These are phyloP conservation scores for Pterothamnion heteromorphum DNA, from an alignment of 31 red algal species.

Conservation along the genomic window DNA sequence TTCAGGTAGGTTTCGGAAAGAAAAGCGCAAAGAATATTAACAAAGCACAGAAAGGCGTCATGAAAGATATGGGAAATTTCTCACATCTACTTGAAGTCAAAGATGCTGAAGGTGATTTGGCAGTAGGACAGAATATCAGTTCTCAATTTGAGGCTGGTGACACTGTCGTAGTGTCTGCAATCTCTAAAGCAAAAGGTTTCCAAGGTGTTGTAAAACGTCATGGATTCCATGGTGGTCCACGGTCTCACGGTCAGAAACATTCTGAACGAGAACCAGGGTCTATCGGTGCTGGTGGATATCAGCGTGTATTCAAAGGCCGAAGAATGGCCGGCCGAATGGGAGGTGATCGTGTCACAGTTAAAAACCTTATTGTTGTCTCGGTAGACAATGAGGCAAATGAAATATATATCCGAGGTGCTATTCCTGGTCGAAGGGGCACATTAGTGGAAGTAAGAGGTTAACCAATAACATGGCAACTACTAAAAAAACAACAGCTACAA, in stretches of 20 bases:
- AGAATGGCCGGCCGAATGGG: slow-evolving; percentile 99
- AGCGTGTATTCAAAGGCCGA: slow-evolving; percentile 80
- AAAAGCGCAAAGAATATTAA: neutral
- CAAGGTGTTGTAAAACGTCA: slow-evolving; percentile 97
- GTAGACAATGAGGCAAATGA: slow-evolving; percentile 72
- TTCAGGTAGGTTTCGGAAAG: neutral
- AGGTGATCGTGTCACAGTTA: slow-evolving; percentile 67
- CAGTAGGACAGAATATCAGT: no score
- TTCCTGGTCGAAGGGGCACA: slow-evolving; percentile 81
- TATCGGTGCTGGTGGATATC: slow-evolving; percentile 73
- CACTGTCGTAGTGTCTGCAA: no score
- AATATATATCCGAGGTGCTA: slow-evolving; percentile 77
- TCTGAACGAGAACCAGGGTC: slow-evolving; percentile 81
- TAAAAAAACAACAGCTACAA: no score
- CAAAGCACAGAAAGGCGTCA: neutral
- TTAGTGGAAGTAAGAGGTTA: slow-evolving; percentile 90
- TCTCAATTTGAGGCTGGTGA: no score
- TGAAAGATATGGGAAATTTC: neutral
- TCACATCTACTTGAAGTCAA: no score
- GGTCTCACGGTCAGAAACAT: slow-evolving; percentile 80
- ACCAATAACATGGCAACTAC: no score
- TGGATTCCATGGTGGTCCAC: slow-evolving; percentile 82
- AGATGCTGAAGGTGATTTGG: no score
- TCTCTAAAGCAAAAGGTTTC: no score
- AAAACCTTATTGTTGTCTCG: slow-evolving; percentile 69